Evolutionary conservation across 768 basidiomycete genomes (phyloP), one percentile per base, ranked within the genome.

Genomic region (Suillus discolor): DNA sequence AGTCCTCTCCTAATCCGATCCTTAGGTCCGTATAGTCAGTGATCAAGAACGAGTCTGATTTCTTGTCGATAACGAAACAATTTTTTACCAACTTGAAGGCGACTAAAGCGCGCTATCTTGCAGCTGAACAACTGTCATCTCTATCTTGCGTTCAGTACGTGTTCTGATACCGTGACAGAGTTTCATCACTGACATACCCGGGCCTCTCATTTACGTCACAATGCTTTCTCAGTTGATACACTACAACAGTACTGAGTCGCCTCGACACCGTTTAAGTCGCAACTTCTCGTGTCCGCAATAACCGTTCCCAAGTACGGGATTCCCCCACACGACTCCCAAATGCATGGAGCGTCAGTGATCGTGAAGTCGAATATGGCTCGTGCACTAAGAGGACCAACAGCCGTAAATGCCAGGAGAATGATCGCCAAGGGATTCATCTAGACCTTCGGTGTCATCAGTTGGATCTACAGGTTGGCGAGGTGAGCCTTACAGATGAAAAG

Each of bases 261-360:
- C 34, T 0, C 11, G 54, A 12, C 31, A n/a, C 57, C 41, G 25
- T 45, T 36, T 34, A 64, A 42, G 6, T 41, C 54, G 20, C 71
- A 66, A 3, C 2, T 55, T 13, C n/a, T 5, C 2, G 8, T 15
- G 1, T 0, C 0, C 6, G 5, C n/a, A 34, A 15, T n/a, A 16
- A 0, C 4, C 7, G 61, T 8, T 12, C 54, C 2, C 16, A 51
- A 38, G 55, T 57, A 65, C 18, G 39, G 39, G 23, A n/a, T 47
- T 12, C n/a, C 7, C 18, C 67, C 62, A 23, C 64, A 67, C 28
- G 31, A 39, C 13, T 11, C 18, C 64, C 65, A 67, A 44, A 65
- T 16, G 36, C 59, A 70, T 61, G 62, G 6, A 15, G 59, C 15
- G 28, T 44, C 20, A 25, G 12, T 6, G 25, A 39, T 41, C 38